Base-by-base conservation (phyloP, 2,329 filamentous ascomycete species). In the Trichothecium roseum region DNA sequence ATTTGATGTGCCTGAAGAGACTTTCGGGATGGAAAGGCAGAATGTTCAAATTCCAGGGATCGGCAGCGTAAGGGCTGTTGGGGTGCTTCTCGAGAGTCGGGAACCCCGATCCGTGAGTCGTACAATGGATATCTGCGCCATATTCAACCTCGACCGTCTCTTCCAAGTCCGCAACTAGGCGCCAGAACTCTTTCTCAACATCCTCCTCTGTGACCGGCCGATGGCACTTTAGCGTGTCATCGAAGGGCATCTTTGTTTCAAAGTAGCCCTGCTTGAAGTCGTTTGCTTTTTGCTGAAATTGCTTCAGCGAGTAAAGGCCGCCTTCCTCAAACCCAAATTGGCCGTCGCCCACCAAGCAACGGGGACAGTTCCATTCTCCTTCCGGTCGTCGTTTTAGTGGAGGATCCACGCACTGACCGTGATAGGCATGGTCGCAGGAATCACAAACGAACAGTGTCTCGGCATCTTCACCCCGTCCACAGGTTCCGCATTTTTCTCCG, bases 111-210 rank as follows among this genome's bases (percentile, higher is more conserved):
- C 91, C 91, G 52, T 98, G 91, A 0, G 91, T 98, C 0, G 91
- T 96, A 35, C 88, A 95, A 56, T 98, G 91, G 36, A 98, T 95
- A 50, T 98, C 91, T 8, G 91, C 91, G 28, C 91, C 91, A 50
- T 98, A 98, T 53, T 98, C 91, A 3, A 98, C 91, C 56, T 96
- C 91, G 2, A 96, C 88, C 0, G 87, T 93, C 57, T 96, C 91
- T 42, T 93, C 89, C 34, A 95, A 71, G 49, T 88, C 93, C 32
- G 91, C 85, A 1, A 96, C 91, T 8, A 96, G 71, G 47, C 86
- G 77, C 91, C 91, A 98, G 56, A 98, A 98, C 53, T 98, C 91
- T 15, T 79, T 78, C 59, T 98, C 91, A 4, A 98, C 85, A 45
- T 96, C 91, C 42, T 96, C 88, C 54, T 98, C 91, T 0, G 84